Evolutionary conservation across 495 filamentous ascomycete species (phyloP), one percentile per base, ranked within the genome.

Genomic region (Neurospora terricola): DNA sequence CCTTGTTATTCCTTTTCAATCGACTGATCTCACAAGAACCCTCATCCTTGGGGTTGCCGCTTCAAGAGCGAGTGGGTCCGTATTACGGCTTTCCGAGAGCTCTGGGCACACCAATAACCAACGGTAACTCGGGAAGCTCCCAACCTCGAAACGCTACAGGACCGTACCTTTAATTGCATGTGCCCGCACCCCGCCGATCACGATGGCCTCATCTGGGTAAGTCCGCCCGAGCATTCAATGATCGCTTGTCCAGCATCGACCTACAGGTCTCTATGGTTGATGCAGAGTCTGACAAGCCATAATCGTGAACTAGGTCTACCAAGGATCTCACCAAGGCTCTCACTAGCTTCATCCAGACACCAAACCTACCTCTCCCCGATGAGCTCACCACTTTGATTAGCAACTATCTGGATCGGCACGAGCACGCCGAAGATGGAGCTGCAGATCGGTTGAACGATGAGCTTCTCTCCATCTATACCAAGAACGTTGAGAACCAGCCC

Each of bases 391-490:
- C 83, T 39, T 81, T 88, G 27, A 87, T 94, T 39, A 81, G 89
- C 54, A 81, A 81, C 40, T 93, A 91, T 80, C 82, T 92, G 36
- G 86, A 88, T 42, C 88, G 86, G 74, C 87, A 90, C 76, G 75
- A 77, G 62, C 83, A 84, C 69, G 83, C 86, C 70, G 90, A 91
- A 71, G 89, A 91, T 40, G 80, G 83, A 62, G 86, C 88, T 37
- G 83, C 86, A 12, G 87, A 91, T 66, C 86, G 88, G 38, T 81
- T 92, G 70, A 89, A 91, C 68, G 89, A 92, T 11, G 91, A 93
- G 72, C 82, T 94, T 4, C 81, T 90, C 27, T 80, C 80, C 21
- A 80, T 92, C 69, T 91, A 88, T 78, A 82, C 88, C 71, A 86
- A 85, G 76, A 82, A 83, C 48, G 86, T 93, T 23, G 80, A 81